phyloP scores from a whole-genome alignment of 1,139 yeast genomes.

The Suhomyces ambrosiae region DNA sequence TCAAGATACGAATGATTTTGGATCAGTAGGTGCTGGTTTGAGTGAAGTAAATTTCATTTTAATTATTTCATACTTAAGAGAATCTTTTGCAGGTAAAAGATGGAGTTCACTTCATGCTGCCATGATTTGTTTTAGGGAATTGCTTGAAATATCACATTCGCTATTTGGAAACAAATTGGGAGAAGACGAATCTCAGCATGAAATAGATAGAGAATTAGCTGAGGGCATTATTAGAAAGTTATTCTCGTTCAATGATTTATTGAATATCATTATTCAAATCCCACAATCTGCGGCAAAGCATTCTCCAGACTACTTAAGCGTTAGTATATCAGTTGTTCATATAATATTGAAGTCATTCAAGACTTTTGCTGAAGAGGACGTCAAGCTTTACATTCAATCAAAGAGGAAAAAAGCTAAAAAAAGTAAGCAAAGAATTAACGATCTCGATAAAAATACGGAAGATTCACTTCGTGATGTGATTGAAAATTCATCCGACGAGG shows the following conservation, averaged over 20 bases:
- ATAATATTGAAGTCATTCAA: constrained; percentile 70
- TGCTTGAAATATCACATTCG: constrained; percentile 56
- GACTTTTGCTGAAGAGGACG: constrained; percentile 62
- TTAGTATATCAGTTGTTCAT: constrained; percentile 67
- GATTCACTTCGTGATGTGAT: constrained; percentile 36
- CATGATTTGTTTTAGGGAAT: constrained; percentile 67
- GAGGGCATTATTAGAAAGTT: constrained; percentile 50
- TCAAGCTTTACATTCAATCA: constrained; percentile 55
- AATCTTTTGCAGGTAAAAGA: constrained; percentile 49
- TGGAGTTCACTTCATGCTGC: constrained; percentile 71
- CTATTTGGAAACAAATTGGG: constrained; percentile 41
- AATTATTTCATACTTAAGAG: constrained; percentile 57
- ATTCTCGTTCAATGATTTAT: constrained; percentile 67
- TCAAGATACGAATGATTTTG: constrained; percentile 47
- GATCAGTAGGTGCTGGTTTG: constrained; percentile 67
- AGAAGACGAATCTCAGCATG: constrained; percentile 53
- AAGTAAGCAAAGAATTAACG: constrained; percentile 20
- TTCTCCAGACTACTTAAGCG: constrained; percentile 63
- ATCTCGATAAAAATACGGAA: constrained; percentile 31
- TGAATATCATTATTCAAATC: constrained; percentile 58
- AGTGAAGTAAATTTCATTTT: constrained; percentile 67
- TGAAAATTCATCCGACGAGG: constrained; percentile 48
- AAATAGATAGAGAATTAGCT: constrained; percentile 49
- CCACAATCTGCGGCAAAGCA: constrained; percentile 70
- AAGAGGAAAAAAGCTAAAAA: constrained; percentile 35